These are phyloP conservation scores for Iris macrosiphon DNA, from an alignment of 106 monocot genomes.

Conservation along the genomic window DNA sequence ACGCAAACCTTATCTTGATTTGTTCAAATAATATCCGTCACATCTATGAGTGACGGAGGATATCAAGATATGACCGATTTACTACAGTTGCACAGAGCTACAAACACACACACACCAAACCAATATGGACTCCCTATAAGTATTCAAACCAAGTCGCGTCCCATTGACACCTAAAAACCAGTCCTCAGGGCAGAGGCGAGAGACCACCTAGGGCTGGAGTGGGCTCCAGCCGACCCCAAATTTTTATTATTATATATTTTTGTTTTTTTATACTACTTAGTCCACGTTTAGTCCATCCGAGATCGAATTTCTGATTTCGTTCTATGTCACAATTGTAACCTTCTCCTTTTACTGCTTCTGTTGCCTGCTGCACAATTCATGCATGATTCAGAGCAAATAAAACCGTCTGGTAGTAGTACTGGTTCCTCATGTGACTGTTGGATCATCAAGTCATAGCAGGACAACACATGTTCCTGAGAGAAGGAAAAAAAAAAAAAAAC, in stretches of 20 bases:
- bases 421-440: conserved; percentile 30
- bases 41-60: not conserved
- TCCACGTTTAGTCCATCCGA: too few relatives aligned
- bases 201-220: too few relatives aligned
- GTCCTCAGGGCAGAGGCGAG: not conserved
- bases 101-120: too few relatives aligned
- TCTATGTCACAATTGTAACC: conserved; percentile 9
- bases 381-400: conserved; percentile 14
- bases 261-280: conserved; percentile 5
- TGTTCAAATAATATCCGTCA: not conserved
- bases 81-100: too few relatives aligned
- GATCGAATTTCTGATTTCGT: too few relatives aligned
- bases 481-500: conserved; percentile 10
- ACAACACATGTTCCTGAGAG: conserved; percentile 45
- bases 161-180: not conserved
- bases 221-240: too few relatives aligned
- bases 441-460: conserved; percentile 56
- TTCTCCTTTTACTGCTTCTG: conserved; percentile 26
- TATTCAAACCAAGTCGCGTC: too few relatives aligned
- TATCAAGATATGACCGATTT: too few relatives aligned
- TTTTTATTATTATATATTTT: conserved; percentile 1
- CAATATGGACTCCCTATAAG: too few relatives aligned
- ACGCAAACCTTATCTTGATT: too few relatives aligned
- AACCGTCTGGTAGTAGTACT: conserved; percentile 4
- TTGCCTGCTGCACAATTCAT: conserved; percentile 1